phyloP scores from a whole-genome alignment of 768 basidiomycete species.

The Kwoniella dejecticola region DNA sequence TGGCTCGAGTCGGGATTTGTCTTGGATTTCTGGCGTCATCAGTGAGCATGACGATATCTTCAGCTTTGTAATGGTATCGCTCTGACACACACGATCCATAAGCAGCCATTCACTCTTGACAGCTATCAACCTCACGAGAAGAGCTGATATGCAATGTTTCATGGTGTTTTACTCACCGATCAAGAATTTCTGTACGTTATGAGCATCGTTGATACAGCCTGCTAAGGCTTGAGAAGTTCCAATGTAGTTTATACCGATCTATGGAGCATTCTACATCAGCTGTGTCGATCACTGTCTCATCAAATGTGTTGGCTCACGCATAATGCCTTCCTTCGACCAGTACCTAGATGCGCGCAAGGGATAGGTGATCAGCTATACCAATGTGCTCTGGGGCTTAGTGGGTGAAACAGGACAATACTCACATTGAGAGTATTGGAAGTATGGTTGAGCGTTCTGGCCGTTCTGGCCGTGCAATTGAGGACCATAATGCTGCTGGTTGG shows the following conservation, averaged over 20 bases:
- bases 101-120: not conserved
- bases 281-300: not conserved
- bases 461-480: constrained; percentile 60
- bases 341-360: constrained; percentile 56
- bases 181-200: constrained; percentile 77
- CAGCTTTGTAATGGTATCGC: constrained; percentile 67
- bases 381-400: too few relatives aligned
- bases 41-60: constrained; percentile 83
- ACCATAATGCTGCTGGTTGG: constrained; percentile 66
- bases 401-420: constrained; percentile 16
- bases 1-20: constrained; percentile 71
- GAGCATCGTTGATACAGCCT: constrained; percentile 91
- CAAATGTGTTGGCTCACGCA: constrained; percentile 63
- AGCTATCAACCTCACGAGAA: too few relatives aligned
- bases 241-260: constrained; percentile 83
- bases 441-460: constrained; percentile 61
- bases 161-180: constrained; percentile 44
- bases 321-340: constrained; percentile 81
- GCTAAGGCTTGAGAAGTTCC: constrained; percentile 68
- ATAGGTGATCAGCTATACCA: too few relatives aligned
- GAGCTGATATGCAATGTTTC: too few relatives aligned
- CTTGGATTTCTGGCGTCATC: constrained; percentile 70
- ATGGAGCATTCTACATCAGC: constrained; percentile 1
- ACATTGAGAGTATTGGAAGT: constrained; percentile 87
- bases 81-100: constrained; percentile 53